These are phyloP conservation scores for Pythium graminicola DNA, from an alignment of 352 stramenopile genomes.

Conservation along the genomic window DNA sequence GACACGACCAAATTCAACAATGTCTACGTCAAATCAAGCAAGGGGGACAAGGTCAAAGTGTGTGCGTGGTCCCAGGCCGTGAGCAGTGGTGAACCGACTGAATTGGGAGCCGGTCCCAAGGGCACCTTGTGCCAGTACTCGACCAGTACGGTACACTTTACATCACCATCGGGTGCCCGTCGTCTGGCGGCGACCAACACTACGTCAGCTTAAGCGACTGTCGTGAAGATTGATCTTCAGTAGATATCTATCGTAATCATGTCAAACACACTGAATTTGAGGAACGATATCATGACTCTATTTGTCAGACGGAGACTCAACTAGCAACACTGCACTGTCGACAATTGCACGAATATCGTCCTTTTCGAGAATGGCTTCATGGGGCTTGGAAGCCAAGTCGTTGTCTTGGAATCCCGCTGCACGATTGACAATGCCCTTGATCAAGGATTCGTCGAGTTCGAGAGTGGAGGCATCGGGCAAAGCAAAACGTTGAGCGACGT, in stretches of 20 bases:
- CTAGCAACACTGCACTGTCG: constrained; percentile 33
- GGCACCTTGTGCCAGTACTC: constrained; percentile 12
- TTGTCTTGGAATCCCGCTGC: constrained; percentile 47
- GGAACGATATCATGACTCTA: no score
- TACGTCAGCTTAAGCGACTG: constrained; percentile 1
- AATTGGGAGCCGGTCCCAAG: constrained; percentile 8
- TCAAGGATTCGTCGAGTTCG: constrained; percentile 46
- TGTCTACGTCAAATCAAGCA: constrained; percentile 20
- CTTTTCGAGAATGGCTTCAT: constrained; percentile 43
- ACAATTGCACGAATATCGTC: constrained; percentile 55
- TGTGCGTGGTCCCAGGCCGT: constrained; percentile 16
- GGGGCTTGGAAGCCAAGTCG: constrained; percentile 26
- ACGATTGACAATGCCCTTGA: constrained; percentile 51
- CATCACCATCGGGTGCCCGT: neutral
- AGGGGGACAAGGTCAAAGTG: constrained; percentile 20
- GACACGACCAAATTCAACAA: constrained; percentile 24
- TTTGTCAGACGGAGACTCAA: constrained; percentile 15
- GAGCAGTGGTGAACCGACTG: constrained; percentile 13
- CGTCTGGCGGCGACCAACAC: neutral
- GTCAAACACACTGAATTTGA: no score
- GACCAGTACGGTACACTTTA: constrained; percentile 7
- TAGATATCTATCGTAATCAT: no score
- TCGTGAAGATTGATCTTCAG: neutral
- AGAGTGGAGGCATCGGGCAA: constrained; percentile 44
- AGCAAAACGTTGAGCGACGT: constrained; percentile 52